phyloP scores from a whole-genome alignment of 345 rosid genomes.

The Xanthoceras sorbifolium region DNA sequence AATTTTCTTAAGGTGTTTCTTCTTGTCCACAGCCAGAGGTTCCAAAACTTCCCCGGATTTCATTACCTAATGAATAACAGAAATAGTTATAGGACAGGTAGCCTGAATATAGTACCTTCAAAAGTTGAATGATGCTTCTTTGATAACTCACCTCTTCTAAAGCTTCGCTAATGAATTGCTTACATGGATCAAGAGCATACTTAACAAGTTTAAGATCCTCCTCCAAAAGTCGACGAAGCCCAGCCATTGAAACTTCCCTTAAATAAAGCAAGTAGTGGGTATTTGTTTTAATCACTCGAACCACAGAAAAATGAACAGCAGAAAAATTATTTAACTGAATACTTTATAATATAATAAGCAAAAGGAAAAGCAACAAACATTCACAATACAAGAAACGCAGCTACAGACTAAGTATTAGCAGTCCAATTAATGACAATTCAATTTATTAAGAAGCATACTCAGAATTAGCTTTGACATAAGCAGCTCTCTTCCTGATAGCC shows the following conservation, averaged over 20 bases:
- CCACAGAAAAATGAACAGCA: background rate
- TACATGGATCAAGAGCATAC: slow-evolving; percentile 62
- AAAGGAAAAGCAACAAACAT: background rate
- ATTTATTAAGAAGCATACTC: slow-evolving; percentile 52
- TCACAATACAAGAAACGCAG: background rate
- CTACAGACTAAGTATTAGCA: slow-evolving; percentile 2
- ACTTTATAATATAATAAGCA: background rate
- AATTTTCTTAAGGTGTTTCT: slow-evolving; percentile 41
- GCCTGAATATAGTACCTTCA: background rate
- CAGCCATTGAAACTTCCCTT: slow-evolving; percentile 76
- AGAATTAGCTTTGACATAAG: slow-evolving; percentile 63
- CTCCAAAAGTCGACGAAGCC: slow-evolving; percentile 82
- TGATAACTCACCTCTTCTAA: slow-evolving; percentile 58
- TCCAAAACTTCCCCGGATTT: slow-evolving; percentile 45
- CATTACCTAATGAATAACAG: slow-evolving; percentile 41
- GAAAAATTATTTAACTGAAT: slow-evolving; percentile 11
- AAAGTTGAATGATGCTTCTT: slow-evolving; percentile 17
- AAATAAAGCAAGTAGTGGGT: slow-evolving; percentile 20
- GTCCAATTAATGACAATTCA: slow-evolving; percentile 10
- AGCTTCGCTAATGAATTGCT: slow-evolving; percentile 60
- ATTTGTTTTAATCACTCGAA: slow-evolving; percentile 8
- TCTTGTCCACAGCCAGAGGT: slow-evolving; percentile 36
- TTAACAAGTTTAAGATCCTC: slow-evolving; percentile 75
- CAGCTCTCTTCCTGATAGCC: slow-evolving; percentile 60
- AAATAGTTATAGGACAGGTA: slow-evolving; percentile 13